A percentile compares a stretch with the other conserved stretches of the same genome.
phyloP scores from a whole-genome alignment of 2,329 filamentous ascomycete species.

The Aspergillus sp. region DNA sequence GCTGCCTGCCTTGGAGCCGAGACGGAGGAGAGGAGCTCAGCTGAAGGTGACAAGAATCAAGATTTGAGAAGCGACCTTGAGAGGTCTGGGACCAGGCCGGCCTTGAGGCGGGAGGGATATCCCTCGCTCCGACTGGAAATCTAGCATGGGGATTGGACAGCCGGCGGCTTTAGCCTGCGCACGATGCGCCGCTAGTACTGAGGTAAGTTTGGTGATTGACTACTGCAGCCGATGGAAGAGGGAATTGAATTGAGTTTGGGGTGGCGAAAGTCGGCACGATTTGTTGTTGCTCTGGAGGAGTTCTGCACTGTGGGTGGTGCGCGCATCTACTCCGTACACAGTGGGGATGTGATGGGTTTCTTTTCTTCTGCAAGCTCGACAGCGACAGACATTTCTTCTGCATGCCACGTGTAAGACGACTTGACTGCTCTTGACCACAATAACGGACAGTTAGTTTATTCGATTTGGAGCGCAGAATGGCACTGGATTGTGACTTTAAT shows the following conservation, averaged over 20 bases:
- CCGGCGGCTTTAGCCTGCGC: background rate
- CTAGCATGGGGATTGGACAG: background rate
- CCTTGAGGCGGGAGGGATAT: too few relatives aligned
- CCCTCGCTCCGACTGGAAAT: background rate
- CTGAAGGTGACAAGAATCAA: background rate
- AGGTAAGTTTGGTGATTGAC: background rate
- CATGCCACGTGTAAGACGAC: slow-evolving; percentile 15
- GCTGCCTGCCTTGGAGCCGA: background rate
- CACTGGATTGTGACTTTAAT: background rate
- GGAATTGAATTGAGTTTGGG: slow-evolving; percentile 5
- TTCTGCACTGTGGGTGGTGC: background rate
- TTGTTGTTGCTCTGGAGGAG: background rate
- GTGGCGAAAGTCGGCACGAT: background rate
- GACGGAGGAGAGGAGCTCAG: background rate
- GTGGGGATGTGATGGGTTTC: background rate
- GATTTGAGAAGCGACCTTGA: background rate
- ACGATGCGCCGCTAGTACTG: background rate
- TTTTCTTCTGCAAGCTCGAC: background rate
- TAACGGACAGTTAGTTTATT: background rate
- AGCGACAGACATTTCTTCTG: slow-evolving; percentile 6
- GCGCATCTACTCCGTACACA: background rate
- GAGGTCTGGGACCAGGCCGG: background rate
- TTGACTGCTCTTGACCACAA: background rate
- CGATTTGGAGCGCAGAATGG: background rate
- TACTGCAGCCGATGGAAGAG: background rate